Evolutionary conservation across 163 green algal genomes (phyloP).

Genomic region (Coccomyxa subellipsoidea): DNA sequence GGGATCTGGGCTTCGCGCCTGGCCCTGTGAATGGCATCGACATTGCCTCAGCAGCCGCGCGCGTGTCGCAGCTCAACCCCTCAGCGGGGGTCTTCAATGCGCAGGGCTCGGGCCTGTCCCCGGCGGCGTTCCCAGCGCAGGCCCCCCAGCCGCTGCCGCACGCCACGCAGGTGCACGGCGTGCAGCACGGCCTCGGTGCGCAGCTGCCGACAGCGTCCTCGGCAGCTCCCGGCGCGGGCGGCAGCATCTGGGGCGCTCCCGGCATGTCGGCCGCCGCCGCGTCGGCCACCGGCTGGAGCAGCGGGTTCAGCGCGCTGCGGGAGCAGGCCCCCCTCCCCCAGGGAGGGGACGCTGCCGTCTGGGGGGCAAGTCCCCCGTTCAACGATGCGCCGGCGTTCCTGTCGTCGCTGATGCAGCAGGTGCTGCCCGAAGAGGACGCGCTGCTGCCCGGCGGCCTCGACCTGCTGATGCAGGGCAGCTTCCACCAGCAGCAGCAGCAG

Average conservation of each 20-base stretch:
- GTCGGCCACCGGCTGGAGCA: background rate
- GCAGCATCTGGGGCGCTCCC: background rate
- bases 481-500: background rate
- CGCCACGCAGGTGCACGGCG: background rate
- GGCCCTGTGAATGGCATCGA: background rate
- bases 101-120: background rate
- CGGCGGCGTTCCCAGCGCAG: background rate
- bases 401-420: conserved; percentile 6
- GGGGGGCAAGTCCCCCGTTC: background rate
- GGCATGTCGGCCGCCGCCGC: background rate
- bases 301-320: background rate
- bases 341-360: background rate
- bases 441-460: background rate
- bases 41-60: background rate
- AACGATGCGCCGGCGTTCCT: background rate
- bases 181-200: background rate
- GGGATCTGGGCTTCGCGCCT: background rate
- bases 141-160: background rate
- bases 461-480: background rate
- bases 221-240: background rate
- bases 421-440: background rate
- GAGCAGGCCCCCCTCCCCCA: too few relatives aligned
- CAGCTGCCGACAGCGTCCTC: too few relatives aligned
- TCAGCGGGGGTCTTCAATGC: background rate
- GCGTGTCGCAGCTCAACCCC: background rate